Percentiles rank a stretch among this genome's conserved stretches.
Conservation (phyloP, 2,329 filamentous ascomycete genomes). For the Cladosporium colombiae region DNA sequence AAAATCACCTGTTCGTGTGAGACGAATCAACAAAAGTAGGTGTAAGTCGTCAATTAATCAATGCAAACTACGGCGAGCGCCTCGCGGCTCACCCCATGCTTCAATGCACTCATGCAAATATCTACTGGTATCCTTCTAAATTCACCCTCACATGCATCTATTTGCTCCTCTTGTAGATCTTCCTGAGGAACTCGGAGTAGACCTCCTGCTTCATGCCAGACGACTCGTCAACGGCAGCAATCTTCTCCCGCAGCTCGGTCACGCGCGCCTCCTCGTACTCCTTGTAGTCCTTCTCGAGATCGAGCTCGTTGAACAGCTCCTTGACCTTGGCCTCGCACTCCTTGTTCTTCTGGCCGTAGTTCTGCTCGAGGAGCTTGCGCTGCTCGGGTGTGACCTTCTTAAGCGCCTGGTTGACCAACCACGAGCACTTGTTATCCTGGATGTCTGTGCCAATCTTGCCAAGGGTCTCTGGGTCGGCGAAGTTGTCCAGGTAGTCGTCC, state of each 20-base stretch:
- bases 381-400: conserved; percentile 79
- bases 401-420: conserved; percentile 94
- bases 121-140: conserved; percentile 1
- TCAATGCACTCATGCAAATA: background rate
- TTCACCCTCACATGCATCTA: conserved; percentile 48
- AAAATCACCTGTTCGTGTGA: background rate
- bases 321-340: conserved; percentile 83
- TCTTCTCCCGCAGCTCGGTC: conserved; percentile 72
- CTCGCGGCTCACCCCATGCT: conserved; percentile 9
- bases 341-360: conserved; percentile 91
- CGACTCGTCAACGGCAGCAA: conserved; percentile 78
- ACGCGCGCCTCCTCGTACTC: conserved; percentile 89
- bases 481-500: conserved; percentile 98
- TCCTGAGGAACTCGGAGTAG: conserved; percentile 85
- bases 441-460: conserved; percentile 99
- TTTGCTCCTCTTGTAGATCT: conserved; percentile 99
- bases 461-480: conserved; percentile 86
- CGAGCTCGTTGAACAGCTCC: conserved; percentile 81
- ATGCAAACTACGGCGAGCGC: background rate
- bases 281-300: conserved; percentile 79
- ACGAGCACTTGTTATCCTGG: conserved; percentile 99
- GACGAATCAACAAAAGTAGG: background rate
- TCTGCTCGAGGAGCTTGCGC: conserved; percentile 81
- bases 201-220: conserved; percentile 86
- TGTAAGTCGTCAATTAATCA: background rate